phyloP scores from a whole-genome alignment of 768 basidiomycete genomes.

The Tubosaeta brunneosetosa region DNA sequence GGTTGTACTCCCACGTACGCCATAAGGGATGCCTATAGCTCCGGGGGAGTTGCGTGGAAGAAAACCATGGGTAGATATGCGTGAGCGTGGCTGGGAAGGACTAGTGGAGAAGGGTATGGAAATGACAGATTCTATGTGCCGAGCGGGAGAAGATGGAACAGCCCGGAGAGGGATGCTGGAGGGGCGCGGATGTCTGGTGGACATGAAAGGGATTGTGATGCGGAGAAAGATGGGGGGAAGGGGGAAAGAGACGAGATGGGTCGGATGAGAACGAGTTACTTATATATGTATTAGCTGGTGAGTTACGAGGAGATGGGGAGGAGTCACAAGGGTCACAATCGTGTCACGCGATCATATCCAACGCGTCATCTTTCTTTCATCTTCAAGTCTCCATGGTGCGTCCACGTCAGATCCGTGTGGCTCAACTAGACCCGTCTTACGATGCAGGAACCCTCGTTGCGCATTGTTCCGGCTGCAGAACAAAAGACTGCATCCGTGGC shows the following conservation, averaged over 20 bases:
- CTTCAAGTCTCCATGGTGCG: slow-evolving; percentile 20
- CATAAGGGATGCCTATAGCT: slow-evolving; percentile 36
- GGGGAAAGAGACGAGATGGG: not conserved
- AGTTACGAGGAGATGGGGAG: slow-evolving; percentile 11
- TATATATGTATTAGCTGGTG: not conserved
- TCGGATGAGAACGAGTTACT: slow-evolving; percentile 9
- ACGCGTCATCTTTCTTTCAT: slow-evolving; percentile 14
- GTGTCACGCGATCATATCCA: slow-evolving; percentile 16
- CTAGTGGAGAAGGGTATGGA: slow-evolving; percentile 50
- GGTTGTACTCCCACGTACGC: slow-evolving; percentile 33
- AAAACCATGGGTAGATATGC: slow-evolving; percentile 33
- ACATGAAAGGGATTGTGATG: slow-evolving; percentile 32
- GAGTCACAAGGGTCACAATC: slow-evolving; percentile 29
- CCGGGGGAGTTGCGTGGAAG: slow-evolving; percentile 26
- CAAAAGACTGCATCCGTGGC: slow-evolving; percentile 60
- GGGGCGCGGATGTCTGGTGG: slow-evolving; percentile 52
- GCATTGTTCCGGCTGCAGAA: slow-evolving; percentile 54
- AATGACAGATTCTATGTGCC: slow-evolving; percentile 63
- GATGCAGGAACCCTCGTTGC: slow-evolving; percentile 46
- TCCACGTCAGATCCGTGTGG: not conserved
- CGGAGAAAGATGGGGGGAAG: not conserved
- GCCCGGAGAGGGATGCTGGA: slow-evolving; percentile 62
- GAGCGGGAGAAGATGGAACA: slow-evolving; percentile 42
- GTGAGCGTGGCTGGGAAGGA: slow-evolving; percentile 37
- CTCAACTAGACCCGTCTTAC: not conserved